A percentile compares a stretch with the other conserved stretches of the same genome.
phyloP scores from a whole-genome alignment of 495 filamentous ascomycete species.

The Penicillium riverlandense region DNA sequence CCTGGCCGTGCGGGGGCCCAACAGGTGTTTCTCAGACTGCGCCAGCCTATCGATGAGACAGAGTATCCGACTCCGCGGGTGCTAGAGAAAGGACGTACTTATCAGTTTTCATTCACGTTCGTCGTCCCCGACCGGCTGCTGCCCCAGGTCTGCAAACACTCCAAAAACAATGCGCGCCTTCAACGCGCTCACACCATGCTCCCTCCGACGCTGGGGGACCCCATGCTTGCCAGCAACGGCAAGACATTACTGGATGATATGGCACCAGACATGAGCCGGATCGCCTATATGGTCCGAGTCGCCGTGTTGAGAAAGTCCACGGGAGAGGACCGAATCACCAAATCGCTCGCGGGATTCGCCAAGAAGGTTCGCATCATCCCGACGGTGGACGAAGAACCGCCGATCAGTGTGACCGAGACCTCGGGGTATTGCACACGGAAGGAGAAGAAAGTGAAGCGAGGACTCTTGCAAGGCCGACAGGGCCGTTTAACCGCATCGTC shows the following conservation, averaged over 20 bases:
- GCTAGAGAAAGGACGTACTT: conserved; percentile 56
- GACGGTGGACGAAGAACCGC: conserved; percentile 63
- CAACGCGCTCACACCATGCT: conserved; percentile 67
- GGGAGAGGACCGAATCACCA: conserved; percentile 14
- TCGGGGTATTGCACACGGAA: conserved; percentile 60
- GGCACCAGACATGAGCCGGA: conserved; percentile 69
- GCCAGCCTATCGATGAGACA: conserved; percentile 66
- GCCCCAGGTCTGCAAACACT: conserved; percentile 55
- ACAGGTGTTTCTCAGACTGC: conserved; percentile 69
- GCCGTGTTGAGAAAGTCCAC: conserved; percentile 32
- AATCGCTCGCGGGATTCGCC: conserved; percentile 39
- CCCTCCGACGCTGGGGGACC: conserved; percentile 75
- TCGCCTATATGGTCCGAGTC: conserved; percentile 68
- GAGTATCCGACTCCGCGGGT: conserved; percentile 64
- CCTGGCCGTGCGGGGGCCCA: conserved; percentile 45
- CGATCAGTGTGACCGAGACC: conserved; percentile 54
- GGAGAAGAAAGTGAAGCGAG: conserved; percentile 72
- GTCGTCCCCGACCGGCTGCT: conserved; percentile 70
- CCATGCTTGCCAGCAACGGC: conserved; percentile 44
- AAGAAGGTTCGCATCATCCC: conserved; percentile 76
- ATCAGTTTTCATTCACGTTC: conserved; percentile 81
- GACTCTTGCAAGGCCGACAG: conserved; percentile 67
- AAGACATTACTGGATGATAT: conserved; percentile 64
- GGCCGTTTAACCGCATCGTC: conserved; percentile 69
- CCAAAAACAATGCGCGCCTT: conserved; percentile 47